phyloP scores from a whole-genome alignment of 164 flowering plant species.

The Hamamelis virginiana region DNA sequence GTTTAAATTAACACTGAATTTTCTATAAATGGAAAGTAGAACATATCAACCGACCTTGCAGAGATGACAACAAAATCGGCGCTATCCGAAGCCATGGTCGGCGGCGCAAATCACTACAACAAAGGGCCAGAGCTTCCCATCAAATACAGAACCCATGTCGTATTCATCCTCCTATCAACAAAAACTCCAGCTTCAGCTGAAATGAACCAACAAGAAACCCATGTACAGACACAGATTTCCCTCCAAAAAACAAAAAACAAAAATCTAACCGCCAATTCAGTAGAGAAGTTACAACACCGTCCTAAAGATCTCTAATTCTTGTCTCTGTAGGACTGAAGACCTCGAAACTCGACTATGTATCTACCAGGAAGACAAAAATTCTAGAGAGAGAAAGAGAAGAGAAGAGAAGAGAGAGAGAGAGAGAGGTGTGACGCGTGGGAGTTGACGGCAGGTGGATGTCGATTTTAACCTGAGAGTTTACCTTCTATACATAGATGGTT shows the following conservation, averaged over 20 bases:
- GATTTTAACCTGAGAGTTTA: too few relatives aligned
- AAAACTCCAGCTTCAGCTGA: background rate
- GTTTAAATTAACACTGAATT: background rate
- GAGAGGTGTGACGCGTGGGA: too few relatives aligned
- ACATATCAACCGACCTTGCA: background rate
- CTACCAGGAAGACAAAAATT: background rate
- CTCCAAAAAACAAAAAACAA: background rate
- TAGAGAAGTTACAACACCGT: background rate
- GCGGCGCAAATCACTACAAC: conserved; percentile 7
- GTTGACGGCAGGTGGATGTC: too few relatives aligned
- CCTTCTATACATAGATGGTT: too few relatives aligned
- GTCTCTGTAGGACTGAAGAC: background rate
- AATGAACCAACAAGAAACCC: background rate
- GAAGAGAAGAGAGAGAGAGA: too few relatives aligned
- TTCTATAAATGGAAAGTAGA: background rate
- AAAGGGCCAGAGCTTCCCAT: conserved; percentile 11
- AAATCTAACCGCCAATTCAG: background rate
- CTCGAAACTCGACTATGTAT: background rate
- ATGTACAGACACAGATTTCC: background rate
- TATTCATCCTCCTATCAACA: background rate
- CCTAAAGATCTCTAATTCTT: background rate
- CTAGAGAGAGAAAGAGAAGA: background rate
- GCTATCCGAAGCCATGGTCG: conserved; percentile 4
- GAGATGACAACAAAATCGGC: background rate
- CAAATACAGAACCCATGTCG: conserved; percentile 12